These are phyloP conservation scores for Trifolium pratense DNA, from an alignment of 306 rosid genomes.

Conservation along the genomic window DNA sequence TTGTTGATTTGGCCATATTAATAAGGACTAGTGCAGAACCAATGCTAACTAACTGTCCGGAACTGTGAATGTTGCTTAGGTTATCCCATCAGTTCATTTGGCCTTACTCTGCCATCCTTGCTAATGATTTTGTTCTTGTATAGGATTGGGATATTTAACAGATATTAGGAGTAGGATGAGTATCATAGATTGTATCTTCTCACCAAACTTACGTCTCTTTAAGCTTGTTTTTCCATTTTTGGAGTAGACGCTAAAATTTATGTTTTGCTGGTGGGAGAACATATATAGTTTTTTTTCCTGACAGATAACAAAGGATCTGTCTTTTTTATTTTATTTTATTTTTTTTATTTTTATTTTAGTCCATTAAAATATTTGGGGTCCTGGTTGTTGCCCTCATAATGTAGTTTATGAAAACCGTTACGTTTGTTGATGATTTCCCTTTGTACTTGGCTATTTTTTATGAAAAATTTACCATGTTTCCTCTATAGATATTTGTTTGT, in stretches of 20 bases:
- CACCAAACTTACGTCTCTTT: not conserved
- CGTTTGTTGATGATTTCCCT: no score
- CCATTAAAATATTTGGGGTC: not conserved
- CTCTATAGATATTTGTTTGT: no score
- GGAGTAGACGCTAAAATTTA: not conserved
- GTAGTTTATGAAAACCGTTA: not conserved
- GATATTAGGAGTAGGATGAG: not conserved
- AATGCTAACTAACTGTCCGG: no score
- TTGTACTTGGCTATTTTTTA: no score
- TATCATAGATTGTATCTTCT: not conserved
- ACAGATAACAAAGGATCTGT: not conserved
- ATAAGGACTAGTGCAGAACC: no score
- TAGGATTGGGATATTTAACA: no score
- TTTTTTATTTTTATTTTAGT: not conserved
- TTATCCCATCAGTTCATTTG: not conserved
- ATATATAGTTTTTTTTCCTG: not conserved
- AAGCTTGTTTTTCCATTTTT: not conserved
- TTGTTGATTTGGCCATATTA: not conserved
- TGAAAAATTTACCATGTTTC: no score
- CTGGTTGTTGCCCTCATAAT: not conserved
- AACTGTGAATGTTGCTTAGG: not conserved
- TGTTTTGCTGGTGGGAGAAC: not conserved
- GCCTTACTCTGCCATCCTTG: not conserved
- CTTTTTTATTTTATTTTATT: no score
- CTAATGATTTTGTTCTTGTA: no score